Evolutionary conservation across 2,329 filamentous ascomycete species (phyloP), one percentile per base, ranked within the genome.

Genomic region (Fusarium sp.): DNA sequence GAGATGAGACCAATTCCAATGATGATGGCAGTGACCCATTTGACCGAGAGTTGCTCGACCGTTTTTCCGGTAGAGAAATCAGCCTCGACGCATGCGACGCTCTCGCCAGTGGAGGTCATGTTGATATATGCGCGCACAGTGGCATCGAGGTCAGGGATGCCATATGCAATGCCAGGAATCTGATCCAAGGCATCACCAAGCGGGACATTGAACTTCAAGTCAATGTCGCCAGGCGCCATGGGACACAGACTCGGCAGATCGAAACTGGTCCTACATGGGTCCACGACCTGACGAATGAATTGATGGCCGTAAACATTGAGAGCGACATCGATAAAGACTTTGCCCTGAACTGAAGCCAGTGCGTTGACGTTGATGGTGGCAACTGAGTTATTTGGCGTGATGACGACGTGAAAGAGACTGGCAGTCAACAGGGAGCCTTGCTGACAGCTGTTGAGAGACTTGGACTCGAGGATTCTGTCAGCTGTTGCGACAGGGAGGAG

Each of bases 61-160:
- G 94, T 97, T 81, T 97, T 93, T 58, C 92, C 93, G 78, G 97
- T 98, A 68, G 93, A 96, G 55, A 98, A 86, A 68, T 90, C 85
- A 38, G 94, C 94, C 83, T 97, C 92, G 53, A 98, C 89, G 78
- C 95, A 98, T 58, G 94, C 93, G 57, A 97, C 87, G 71, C 86
- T 89, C 50, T 86, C 81, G 50, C 86, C 84, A 5, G 82, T 83
- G 29, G 86, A 82, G 6, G 88, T 91, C 69, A 88, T 84, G 77
- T 92, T 95, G 84, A 98, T 92, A 74, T 89, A 90, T 74, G 97
- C 89, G 74, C 88, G 89, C 47, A 97, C 92, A 48, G 89, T 91
- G 67, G 93, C 94, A 79, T 98, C 95, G 56, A 98, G 85, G 83
- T 98, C 95, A 46, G 94, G 94, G 38, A 98, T 92, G 47, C 88